These are phyloP conservation scores for Viridothelium virens DNA, from an alignment of 495 filamentous ascomycete species.

Conservation along the genomic window DNA sequence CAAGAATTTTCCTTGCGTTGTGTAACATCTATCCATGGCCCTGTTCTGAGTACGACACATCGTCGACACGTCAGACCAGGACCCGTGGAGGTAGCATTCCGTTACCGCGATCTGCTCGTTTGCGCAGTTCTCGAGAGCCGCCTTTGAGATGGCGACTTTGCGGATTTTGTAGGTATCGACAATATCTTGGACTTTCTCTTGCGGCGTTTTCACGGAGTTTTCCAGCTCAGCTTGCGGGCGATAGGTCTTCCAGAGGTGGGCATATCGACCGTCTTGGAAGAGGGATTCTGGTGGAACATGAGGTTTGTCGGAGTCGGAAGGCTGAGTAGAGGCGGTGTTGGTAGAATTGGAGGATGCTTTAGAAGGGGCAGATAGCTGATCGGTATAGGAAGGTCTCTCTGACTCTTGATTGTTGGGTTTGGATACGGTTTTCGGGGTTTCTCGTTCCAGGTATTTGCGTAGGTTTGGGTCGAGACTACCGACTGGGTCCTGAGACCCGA, in stretches of 20 bases:
- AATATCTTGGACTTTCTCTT: constrained; percentile 66
- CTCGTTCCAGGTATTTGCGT: constrained; percentile 74
- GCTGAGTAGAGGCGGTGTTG: not conserved
- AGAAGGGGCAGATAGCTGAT: constrained; percentile 20
- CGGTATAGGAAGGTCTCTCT: constrained; percentile 20
- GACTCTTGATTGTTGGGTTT: constrained; percentile 23
- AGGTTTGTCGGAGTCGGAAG: constrained; percentile 15
- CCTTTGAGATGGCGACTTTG: constrained; percentile 64
- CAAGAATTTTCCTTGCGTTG: constrained; percentile 75
- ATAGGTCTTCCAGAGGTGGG: constrained; percentile 89
- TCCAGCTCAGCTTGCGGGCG: constrained; percentile 57
- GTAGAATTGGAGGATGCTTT: constrained; percentile 21
- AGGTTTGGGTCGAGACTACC: constrained; percentile 75
- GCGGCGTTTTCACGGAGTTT: constrained; percentile 54
- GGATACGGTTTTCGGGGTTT: constrained; percentile 64
- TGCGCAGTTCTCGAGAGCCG: constrained; percentile 89
- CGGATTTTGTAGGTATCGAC: constrained; percentile 78
- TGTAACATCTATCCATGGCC: constrained; percentile 71
- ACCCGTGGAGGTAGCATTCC: constrained; percentile 65
- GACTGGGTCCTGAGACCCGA: constrained; percentile 58
- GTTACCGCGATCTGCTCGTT: constrained; percentile 68
- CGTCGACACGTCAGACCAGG: constrained; percentile 50
- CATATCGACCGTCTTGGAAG: constrained; percentile 79
- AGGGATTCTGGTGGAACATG: constrained; percentile 48
- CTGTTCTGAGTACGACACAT: constrained; percentile 67